Conservation (phyloP, 352 stramenopile genomes). For the Achlya hypogyna region DNA sequence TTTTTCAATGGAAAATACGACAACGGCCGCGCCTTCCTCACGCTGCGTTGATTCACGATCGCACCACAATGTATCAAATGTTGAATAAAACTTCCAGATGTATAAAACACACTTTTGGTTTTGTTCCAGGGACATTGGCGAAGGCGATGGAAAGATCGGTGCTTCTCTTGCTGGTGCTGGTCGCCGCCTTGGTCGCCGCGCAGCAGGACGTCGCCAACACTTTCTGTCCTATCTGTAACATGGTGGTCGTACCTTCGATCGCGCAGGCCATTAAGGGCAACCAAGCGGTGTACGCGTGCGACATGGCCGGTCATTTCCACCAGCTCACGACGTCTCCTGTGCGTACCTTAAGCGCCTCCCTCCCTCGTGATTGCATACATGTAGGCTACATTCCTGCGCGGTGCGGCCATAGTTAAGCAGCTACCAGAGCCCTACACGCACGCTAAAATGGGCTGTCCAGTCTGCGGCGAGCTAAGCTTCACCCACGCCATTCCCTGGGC, state of each 20-base stretch:
- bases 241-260: neutral
- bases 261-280: conserved; percentile 24
- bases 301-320: conserved; percentile 74
- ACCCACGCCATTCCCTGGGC: conserved; percentile 63
- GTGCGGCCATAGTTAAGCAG: neutral
- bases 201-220: conserved; percentile 10
- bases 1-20: conserved; percentile 82
- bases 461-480: conserved; percentile 49
- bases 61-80: neutral
- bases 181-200: neutral
- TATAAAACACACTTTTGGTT: neutral
- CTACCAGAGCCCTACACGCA: conserved; percentile 13
- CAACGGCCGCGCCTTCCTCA: conserved; percentile 73
- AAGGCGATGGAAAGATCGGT: neutral
- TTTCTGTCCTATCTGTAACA: conserved; percentile 14
- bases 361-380: neutral
- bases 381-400: conserved; percentile 8
- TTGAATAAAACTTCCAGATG: neutral
- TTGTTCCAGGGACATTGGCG: neutral
- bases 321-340: conserved; percentile 66
- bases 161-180: neutral
- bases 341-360: conserved; percentile 5
- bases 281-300: conserved; percentile 67
- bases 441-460: conserved; percentile 39
- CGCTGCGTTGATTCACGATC: conserved; percentile 40